These are phyloP conservation scores for Dothistroma pini DNA, from an alignment of 2,329 filamentous ascomycete genomes.

Conservation along the genomic window DNA sequence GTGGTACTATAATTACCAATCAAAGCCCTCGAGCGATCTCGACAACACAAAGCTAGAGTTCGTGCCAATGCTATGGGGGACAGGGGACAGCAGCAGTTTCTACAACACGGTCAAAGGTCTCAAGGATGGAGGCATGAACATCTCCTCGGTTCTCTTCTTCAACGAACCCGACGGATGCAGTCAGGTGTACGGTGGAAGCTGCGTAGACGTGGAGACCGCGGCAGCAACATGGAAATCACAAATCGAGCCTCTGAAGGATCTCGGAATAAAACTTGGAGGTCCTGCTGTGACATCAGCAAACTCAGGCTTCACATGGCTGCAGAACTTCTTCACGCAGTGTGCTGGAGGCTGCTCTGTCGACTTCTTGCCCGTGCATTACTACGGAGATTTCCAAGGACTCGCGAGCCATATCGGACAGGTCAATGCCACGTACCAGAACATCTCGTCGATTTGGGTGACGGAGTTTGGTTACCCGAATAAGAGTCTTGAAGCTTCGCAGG, in stretches of 20 bases:
- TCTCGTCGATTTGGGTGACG: conserved; percentile 65
- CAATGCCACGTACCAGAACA: conserved; percentile 40
- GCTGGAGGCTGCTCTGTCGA: conserved; percentile 46
- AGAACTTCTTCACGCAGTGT: conserved; percentile 61
- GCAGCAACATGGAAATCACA: conserved; percentile 68
- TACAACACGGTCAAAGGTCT: conserved; percentile 55
- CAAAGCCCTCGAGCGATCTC: conserved; percentile 43
- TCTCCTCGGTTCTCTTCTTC: conserved; percentile 68
- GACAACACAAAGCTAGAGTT: conserved; percentile 59
- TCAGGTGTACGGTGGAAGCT: conserved; percentile 56
- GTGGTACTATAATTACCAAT: conserved; percentile 82
- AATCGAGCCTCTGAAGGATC: conserved; percentile 63
- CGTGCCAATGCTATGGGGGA: conserved; percentile 77
- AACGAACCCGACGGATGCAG: conserved; percentile 69
- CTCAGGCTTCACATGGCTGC: conserved; percentile 63
- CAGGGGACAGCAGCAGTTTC: conserved; percentile 57
- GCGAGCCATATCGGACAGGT: conserved; percentile 64
- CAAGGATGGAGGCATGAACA: conserved; percentile 53
- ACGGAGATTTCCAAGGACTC: conserved; percentile 65
- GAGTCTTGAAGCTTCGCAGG: conserved; percentile 55
- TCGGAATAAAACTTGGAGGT: conserved; percentile 64
- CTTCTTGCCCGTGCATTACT: conserved; percentile 53
- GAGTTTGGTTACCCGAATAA: conserved; percentile 65
- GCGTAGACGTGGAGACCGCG: conserved; percentile 57
- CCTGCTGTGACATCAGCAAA: conserved; percentile 65